Evolutionary conservation across 257 asterid genomes (phyloP), one percentile per base, ranked within the genome.

Genomic region (Solanum boliviense): DNA sequence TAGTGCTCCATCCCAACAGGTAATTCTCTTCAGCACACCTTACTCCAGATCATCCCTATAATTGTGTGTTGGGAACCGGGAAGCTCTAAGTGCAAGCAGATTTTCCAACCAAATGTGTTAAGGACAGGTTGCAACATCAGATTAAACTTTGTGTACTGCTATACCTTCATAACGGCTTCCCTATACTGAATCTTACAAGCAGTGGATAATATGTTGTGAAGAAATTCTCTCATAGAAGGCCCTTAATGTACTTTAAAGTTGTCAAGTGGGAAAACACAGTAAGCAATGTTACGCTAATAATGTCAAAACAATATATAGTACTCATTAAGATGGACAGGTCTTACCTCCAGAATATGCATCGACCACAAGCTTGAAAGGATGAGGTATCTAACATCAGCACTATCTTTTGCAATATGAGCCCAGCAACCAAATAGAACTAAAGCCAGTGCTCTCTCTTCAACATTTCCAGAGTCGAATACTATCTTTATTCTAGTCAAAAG

Each of bases 401-500:
- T 92, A 86, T 94, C 96, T 84, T 92, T 91, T 1, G 95, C 93
- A 62, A 95, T 89, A 83, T 60, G 71, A 74, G 95, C 97, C 98
- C 98, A 95, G 91, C 96, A 95, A 88, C 99, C 98, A 89, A 95
- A 92, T 86, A 97, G 89, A 85, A 48, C 87, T 91, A 95, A 91
- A 39, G 98, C 92, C 90, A 94, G 48, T 2, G 93, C 91, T 89
- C 95, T 92, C 36, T 95, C 98, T 87, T 94, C 96, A 67, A 82
- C 85, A 88, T 95, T 94, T 71, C 98, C 98, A n/a, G 89, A 89
- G 90, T 95, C 96, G 87, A 92, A 94, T 87, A 93, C 99, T 67
- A 93, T 90, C 92, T 95, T 95, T 87, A 93, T 97, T 90, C 95
- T 94, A 71, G 93, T 93, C 87, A 97, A 88, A 91, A 97, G 79